These are phyloP conservation scores for Leccinum ponderosum DNA, from an alignment of 1,284 basidiomycete species.

Conservation along the genomic window DNA sequence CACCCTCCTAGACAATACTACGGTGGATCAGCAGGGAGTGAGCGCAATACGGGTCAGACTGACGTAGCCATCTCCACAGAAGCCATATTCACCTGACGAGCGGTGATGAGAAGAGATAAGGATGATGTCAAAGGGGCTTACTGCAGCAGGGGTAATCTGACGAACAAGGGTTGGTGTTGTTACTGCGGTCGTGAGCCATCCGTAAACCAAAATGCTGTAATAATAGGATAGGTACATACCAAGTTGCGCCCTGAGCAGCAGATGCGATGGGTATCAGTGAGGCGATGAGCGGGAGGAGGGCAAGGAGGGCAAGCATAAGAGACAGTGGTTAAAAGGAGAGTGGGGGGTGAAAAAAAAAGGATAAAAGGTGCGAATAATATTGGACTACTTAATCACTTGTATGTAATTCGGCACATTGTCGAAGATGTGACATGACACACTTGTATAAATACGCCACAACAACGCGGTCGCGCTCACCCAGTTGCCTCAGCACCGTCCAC, in stretches of 20 bases:
- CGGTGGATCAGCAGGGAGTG: constrained; percentile 5
- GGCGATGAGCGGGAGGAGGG: constrained; percentile 20
- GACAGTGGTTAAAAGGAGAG: constrained; percentile 18
- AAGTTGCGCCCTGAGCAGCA: constrained; percentile 29
- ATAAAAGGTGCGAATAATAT: background rate
- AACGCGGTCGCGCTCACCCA: constrained; percentile 5
- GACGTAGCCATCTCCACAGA: constrained; percentile 59
- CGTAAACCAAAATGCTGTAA: background rate
- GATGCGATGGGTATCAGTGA: constrained; percentile 13
- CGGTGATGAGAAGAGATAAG: constrained; percentile 1
- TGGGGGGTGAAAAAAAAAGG: background rate
- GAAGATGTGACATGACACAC: background rate
- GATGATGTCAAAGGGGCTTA: constrained; percentile 31
- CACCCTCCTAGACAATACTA: constrained; percentile 84
- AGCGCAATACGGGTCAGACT: constrained; percentile 14
- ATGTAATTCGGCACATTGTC: background rate
- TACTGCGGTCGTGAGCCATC: constrained; percentile 38
- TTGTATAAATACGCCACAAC: constrained; percentile 21
- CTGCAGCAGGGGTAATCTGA: constrained; percentile 69
- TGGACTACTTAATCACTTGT: background rate
- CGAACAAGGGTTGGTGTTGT: constrained; percentile 54
- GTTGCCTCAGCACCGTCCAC: background rate
- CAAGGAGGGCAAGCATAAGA: constrained; percentile 24
- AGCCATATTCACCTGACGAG: constrained; percentile 66
- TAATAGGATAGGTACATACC: constrained; percentile 15